These are phyloP conservation scores for Colletotrichum sidae DNA, from an alignment of 2,329 filamentous ascomycete genomes.

Conservation along the genomic window DNA sequence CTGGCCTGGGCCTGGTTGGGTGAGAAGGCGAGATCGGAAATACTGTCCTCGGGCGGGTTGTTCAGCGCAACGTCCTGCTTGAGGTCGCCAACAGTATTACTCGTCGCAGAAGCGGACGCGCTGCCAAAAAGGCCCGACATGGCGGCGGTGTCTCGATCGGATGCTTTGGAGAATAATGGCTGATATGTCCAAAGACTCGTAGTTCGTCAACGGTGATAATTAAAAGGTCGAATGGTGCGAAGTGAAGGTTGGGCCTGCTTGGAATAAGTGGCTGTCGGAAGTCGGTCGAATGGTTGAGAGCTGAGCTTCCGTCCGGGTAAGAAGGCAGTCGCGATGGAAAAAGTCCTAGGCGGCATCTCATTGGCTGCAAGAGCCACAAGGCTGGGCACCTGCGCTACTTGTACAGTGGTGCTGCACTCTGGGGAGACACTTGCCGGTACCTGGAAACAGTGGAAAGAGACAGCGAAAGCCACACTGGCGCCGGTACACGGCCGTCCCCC, in stretches of 20 bases:
- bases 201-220: background rate
- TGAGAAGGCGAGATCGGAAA: constrained; percentile 89
- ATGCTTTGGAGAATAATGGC: background rate
- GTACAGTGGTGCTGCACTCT: constrained; percentile 6
- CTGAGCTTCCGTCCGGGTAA: constrained; percentile 21
- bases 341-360: constrained; percentile 19
- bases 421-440: no score
- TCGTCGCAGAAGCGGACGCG: constrained; percentile 62
- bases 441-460: no score
- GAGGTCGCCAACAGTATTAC: constrained; percentile 88
- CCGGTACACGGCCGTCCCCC: background rate
- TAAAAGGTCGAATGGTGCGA: no score
- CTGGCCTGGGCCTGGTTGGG: constrained; percentile 65
- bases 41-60: constrained; percentile 86
- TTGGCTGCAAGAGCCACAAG: constrained; percentile 35
- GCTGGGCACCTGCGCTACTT: constrained; percentile 23
- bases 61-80: constrained; percentile 86
- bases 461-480: no score
- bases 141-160: constrained; percentile 22
- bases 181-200: background rate
- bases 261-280: constrained; percentile 12
- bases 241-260: background rate
- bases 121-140: constrained; percentile 76
- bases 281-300: constrained; percentile 3
- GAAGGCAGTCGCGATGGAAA: constrained; percentile 37